Evolutionary conservation across 2,329 filamentous ascomycete species (phyloP), one percentile per base, ranked within the genome.

Genomic region (Penicillium digitatum): DNA sequence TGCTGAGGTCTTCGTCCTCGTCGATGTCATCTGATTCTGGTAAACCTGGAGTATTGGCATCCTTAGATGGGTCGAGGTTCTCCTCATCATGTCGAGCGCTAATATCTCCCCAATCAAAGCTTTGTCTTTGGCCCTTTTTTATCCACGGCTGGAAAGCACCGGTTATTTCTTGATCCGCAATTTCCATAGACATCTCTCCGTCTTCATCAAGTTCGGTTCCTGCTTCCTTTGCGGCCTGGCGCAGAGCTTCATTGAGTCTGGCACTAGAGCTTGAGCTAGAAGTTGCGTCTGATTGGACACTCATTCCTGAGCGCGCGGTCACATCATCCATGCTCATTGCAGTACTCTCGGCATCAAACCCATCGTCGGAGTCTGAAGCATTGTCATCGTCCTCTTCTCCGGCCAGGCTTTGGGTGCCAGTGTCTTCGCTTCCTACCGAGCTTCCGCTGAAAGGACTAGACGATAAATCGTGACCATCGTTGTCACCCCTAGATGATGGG

Each of bases 311-410:
- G 26, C 83, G 86, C 31, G 84, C 83, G 1, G 87, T 90, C 59
- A 87, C 82, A 63, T 92, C 88, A 58, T 93, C 89, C 42, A 95
- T 78, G 34, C 87, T 93, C 85, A 92, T 90, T 72, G 89, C 87
- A 0, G 89, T 92, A 29, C 85, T 87, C 61, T 89, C 87, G 58
- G 88, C 77, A 51, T 81, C 80, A 34, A 74, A 78, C 27, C 76
- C 78, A 56, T 72, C 73, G 35, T 75, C 74, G n/a, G 77, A 79
- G 37, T 67, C 72, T 10, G 81, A 82, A 46, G 81, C 52, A 73
- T 60, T 66, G 7, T 66, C 72, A 40, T 73, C 71, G 26, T 74
- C 74, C 9, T 72, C 72, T 52, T 76, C 77, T 46, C 74, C 74
- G 10, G 64, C 66, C 49, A 73, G 58, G 24, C 62, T 69, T 48